Evolutionary conservation across 2,329 filamentous ascomycete genomes (phyloP), one percentile per base, ranked within the genome.

Genomic region (Paramyrothecium roridum): DNA sequence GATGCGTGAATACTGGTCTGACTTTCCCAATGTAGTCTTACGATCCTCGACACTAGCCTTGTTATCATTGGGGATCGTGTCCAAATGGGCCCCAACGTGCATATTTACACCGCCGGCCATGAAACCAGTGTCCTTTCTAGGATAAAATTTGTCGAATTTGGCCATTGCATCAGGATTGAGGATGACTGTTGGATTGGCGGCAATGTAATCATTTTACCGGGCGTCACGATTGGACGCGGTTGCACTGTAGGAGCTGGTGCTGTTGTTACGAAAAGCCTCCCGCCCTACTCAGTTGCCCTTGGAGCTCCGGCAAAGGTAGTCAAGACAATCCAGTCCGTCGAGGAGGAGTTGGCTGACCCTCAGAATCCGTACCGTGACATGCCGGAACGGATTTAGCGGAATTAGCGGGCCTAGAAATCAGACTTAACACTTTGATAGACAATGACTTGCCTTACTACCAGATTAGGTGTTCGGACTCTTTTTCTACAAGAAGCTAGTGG

Each of bases 11-110:
- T n/a, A n/a, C n/a, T n/a, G n/a, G n/a, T n/a, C n/a, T 46, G n/a
- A n/a, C n/a, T n/a, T n/a, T n/a, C n/a, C n/a, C n/a, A n/a, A n/a
- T n/a, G n/a, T 37, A 79, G 76, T 56, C 66, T 80, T 54, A 83
- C 84, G 2, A 86, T 92, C 57, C 74, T 92, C 16, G 90, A 93
- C 67, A 91, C 86, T n/a, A 88, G 84, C 60, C 74, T 84, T 2
- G 86, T 93, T 45, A 75, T 70, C 3, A 88, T 93, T 49, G 90
- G 90, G 0, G 80, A 87, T 23, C 81, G 89, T 26, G 89, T 89
- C 2, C 73, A 90, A 60, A 79, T 93, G 54, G 90, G 88, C 0
- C 88, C 90, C 0, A 87, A 85, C 62, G 88, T 93, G 0, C 83
- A 77, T 51, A 81, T 95, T 54, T 90, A 84, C 65, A 83, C 84